Conservation (phyloP, 2,329 filamentous ascomycete species). For the Scortechinia acanthostroma region DNA sequence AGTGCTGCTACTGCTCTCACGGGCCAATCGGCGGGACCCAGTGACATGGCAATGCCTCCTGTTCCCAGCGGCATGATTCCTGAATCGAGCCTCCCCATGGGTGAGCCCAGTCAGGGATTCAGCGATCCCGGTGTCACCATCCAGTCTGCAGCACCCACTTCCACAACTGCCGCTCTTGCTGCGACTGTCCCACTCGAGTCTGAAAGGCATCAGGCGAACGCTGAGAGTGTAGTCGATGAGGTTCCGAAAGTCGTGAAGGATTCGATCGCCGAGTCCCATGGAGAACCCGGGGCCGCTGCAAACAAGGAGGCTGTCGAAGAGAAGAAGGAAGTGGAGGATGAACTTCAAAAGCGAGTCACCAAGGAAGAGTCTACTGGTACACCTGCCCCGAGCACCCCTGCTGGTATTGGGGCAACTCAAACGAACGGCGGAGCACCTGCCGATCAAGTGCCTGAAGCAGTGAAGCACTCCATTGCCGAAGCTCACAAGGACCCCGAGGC, state of each 20-base stretch:
- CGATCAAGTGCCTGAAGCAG: constrained; percentile 45
- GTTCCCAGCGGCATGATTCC: background rate
- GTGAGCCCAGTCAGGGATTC: background rate
- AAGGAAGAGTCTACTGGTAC: background rate
- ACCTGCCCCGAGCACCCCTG: background rate
- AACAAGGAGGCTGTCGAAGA: background rate
- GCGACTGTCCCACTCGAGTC: background rate
- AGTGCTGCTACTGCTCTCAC: background rate
- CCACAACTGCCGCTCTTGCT: background rate
- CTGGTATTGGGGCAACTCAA: too few species aligned
- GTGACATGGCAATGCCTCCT: background rate
- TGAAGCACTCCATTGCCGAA: constrained; percentile 47
- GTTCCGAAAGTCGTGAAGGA: background rate
- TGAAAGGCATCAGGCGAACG: background rate
- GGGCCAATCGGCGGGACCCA: background rate
- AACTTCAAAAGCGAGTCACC: background rate
- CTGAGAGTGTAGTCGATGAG: background rate
- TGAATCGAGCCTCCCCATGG: background rate
- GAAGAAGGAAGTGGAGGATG: background rate
- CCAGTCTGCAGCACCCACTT: background rate
- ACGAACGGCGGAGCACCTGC: too few species aligned
- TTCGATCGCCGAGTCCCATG: background rate
- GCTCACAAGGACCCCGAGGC: background rate
- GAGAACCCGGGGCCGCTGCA: background rate
- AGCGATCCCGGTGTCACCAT: background rate